Conservation (phyloP, 2,329 filamentous ascomycete species). For the Aphanoascus verrucosus region DNA sequence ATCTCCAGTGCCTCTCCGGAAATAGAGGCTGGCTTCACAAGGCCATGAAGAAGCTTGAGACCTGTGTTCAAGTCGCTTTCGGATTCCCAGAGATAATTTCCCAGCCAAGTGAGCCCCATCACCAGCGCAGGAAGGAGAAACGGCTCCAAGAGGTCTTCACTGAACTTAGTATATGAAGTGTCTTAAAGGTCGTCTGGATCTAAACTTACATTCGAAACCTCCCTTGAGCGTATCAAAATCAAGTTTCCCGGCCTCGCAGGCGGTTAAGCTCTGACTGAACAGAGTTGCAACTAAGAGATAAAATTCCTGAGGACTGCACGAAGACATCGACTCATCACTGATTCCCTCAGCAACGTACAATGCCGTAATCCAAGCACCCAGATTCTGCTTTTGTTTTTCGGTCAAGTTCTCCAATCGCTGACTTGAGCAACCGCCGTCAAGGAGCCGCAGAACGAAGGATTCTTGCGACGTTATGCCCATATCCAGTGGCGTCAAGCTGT, state of each 20-base stretch:
- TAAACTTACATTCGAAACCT: constrained; percentile 48
- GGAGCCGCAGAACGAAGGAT: constrained; percentile 47
- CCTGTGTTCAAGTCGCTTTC: constrained; percentile 42
- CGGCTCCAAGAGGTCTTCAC: constrained; percentile 49
- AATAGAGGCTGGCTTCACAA: constrained; percentile 47
- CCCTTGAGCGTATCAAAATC: constrained; percentile 49
- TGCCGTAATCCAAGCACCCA: constrained; percentile 51
- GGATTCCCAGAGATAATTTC: constrained; percentile 44
- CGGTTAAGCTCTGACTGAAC: constrained; percentile 50
- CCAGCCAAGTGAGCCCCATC: constrained; percentile 49
- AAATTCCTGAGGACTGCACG: constrained; percentile 54
- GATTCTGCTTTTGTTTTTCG: constrained; percentile 46
- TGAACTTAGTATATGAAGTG: constrained; percentile 11
- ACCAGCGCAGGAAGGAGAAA: constrained; percentile 53
- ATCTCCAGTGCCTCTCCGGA: constrained; percentile 51
- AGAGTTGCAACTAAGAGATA: constrained; percentile 52
- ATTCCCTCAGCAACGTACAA: constrained; percentile 54
- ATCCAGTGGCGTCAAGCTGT: constrained; percentile 43
- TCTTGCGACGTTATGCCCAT: constrained; percentile 41
- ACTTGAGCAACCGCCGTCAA: constrained; percentile 39
- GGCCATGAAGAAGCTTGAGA: constrained; percentile 45
- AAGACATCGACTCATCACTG: constrained; percentile 53
- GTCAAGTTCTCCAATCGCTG: constrained; percentile 42
- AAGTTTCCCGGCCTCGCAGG: constrained; percentile 46
- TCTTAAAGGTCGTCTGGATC: neutral